phyloP scores from a whole-genome alignment of 352 stramenopile genomes.

The Lagenidium giganteum region DNA sequence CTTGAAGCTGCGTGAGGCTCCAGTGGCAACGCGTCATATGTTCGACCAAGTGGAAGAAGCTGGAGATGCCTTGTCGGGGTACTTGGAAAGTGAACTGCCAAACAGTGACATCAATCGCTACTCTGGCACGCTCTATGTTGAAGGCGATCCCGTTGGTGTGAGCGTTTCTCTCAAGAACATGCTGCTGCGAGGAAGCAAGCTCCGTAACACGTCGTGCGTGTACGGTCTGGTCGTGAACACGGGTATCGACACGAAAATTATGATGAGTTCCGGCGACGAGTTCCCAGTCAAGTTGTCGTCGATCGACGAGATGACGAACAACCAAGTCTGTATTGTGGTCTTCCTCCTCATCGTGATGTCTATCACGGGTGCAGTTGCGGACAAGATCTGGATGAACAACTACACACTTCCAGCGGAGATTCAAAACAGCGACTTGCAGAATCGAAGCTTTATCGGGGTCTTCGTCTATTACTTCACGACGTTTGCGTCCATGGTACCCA shows the following conservation, averaged over 20 bases:
- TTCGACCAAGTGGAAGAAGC: constrained; percentile 66
- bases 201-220: constrained; percentile 87
- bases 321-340: constrained; percentile 80
- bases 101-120: constrained; percentile 82
- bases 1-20: constrained; percentile 75
- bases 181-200: constrained; percentile 83
- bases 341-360: constrained; percentile 69
- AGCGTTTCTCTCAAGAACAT: constrained; percentile 85
- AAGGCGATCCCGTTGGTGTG: constrained; percentile 43
- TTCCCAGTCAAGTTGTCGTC: constrained; percentile 80
- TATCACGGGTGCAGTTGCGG: constrained; percentile 51
- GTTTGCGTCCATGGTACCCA: constrained; percentile 80
- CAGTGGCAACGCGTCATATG: constrained; percentile 46
- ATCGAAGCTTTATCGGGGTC: constrained; percentile 41
- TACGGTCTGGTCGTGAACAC: constrained; percentile 93
- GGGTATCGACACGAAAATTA: constrained; percentile 90
- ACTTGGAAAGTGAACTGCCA: constrained; percentile 73
- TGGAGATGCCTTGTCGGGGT: constrained; percentile 56
- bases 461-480: constrained; percentile 87
- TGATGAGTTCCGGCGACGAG: constrained; percentile 85
- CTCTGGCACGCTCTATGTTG: constrained; percentile 62
- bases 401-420: constrained; percentile 32
- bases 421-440: constrained; percentile 15
- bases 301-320: constrained; percentile 84
- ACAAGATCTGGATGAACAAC: constrained; percentile 47